phyloP scores from a whole-genome alignment of 2,329 filamentous ascomycete species.

The Fusarium buharicum region DNA sequence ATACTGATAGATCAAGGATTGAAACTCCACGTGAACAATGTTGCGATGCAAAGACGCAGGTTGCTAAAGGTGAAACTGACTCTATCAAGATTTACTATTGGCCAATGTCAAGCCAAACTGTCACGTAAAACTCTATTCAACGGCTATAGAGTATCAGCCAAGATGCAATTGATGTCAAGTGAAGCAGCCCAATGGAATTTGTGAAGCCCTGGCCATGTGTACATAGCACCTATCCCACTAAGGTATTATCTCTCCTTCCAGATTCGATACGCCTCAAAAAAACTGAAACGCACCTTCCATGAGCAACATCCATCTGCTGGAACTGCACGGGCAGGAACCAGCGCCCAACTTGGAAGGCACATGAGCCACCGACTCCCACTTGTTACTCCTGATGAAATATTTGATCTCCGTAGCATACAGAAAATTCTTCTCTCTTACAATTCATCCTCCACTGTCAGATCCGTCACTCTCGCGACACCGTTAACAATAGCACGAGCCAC shows the following conservation, averaged over 20 bases:
- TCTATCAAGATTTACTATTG: constrained; percentile 12
- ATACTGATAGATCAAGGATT: background rate
- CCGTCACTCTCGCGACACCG: background rate
- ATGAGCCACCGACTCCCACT: constrained; percentile 25
- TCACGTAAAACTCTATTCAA: constrained; percentile 16
- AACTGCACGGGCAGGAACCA: constrained; percentile 12
- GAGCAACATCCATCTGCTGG: constrained; percentile 14
- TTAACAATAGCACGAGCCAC: constrained; percentile 28
- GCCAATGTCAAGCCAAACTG: constrained; percentile 1
- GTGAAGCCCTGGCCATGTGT: constrained; percentile 13
- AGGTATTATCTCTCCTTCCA: constrained; percentile 22
- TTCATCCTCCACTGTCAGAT: background rate
- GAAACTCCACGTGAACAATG: background rate
- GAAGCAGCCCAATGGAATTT: constrained; percentile 34
- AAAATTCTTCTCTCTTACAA: background rate
- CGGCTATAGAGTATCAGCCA: constrained; percentile 1
- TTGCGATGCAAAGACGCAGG: background rate
- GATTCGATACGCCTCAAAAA: constrained; percentile 37
- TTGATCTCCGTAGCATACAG: background rate
- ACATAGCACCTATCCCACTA: background rate
- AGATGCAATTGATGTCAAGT: constrained; percentile 14
- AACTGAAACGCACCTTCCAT: constrained; percentile 40
- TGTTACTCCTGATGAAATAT: background rate
- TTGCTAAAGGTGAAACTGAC: constrained; percentile 8
- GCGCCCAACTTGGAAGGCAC: constrained; percentile 27